Evolutionary conservation across 805 yeast genomes (phyloP).

Genomic region (Priceomyces melissophilus): DNA sequence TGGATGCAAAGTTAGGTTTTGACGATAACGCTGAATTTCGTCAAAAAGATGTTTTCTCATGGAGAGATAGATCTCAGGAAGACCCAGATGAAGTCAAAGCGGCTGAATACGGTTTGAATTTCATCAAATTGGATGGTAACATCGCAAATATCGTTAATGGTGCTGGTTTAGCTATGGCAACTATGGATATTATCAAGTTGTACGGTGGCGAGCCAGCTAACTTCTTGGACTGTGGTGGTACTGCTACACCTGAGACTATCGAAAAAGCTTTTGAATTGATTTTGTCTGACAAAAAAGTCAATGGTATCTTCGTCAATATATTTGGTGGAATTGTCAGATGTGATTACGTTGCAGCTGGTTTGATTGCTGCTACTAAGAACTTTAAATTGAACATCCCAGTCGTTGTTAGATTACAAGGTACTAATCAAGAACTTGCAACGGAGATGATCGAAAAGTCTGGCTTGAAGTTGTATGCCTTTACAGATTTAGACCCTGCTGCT

Average conservation of each 20-base stretch:
- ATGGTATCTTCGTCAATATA: constrained; percentile 96
- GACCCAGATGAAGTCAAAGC: constrained; percentile 97
- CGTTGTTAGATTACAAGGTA: constrained; percentile 98
- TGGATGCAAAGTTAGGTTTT: constrained; percentile 98
- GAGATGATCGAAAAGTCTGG: constrained; percentile 84
- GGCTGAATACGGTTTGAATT: constrained; percentile 83
- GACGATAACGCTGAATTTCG: constrained; percentile 96
- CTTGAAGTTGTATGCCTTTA: constrained; percentile 84
- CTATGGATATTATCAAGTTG: constrained; percentile 98
- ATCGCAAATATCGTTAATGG: constrained; percentile 99
- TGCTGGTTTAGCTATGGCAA: constrained; percentile 99
- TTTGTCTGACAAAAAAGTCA: constrained; percentile 81
- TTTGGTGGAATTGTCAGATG: constrained; percentile 99
- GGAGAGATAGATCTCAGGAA: constrained; percentile 98
- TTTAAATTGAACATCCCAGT: constrained; percentile 90
- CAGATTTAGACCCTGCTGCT: constrained; percentile 96
- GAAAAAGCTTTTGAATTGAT: constrained; percentile 95
- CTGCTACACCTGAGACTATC: constrained; percentile 98
- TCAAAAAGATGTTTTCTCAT: constrained; percentile 88
- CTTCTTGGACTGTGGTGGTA: constrained; percentile 99
- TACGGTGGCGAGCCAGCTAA: constrained; percentile 99
- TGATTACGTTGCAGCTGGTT: constrained; percentile 97
- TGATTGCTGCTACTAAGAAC: constrained; percentile 91
- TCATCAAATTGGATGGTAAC: constrained; percentile 96
- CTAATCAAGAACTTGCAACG: constrained; percentile 88